Percentiles rank a stretch among this genome's conserved stretches.
These are phyloP conservation scores for Maudiozyma pseudohumilis DNA, from an alignment of 805 yeast species.

Conservation along the genomic window DNA sequence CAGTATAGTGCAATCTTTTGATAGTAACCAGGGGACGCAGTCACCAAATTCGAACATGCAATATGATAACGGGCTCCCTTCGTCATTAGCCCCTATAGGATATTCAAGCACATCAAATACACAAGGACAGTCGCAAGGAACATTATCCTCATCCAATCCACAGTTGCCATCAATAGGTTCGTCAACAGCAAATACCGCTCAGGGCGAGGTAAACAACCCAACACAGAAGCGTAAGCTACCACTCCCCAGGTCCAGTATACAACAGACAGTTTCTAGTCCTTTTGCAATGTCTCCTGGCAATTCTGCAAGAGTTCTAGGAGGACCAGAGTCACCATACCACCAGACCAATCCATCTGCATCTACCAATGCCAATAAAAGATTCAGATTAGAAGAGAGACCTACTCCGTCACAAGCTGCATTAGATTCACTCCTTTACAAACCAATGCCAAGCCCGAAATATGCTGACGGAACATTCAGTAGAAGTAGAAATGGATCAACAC, in stretches of 20 bases:
- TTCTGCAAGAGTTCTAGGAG: neutral
- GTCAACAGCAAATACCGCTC: neutral
- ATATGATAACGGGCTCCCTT: neutral
- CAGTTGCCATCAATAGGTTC: neutral
- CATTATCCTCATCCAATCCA: neutral
- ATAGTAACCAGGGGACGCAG: conserved; percentile 3
- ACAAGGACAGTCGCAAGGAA: neutral
- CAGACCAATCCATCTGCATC: neutral
- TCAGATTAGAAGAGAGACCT: conserved; percentile 19
- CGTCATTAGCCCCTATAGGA: conserved; percentile 1
- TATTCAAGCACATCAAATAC: neutral
- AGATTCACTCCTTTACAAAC: conserved; percentile 23
- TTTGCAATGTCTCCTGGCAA: conserved; percentile 14
- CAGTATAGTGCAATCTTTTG: conserved; percentile 14
- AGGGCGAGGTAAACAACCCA: neutral
- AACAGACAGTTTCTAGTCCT: conserved; percentile 7
- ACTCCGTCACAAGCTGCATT: conserved; percentile 26
- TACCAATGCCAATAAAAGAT: conserved; percentile 9
- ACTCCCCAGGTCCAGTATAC: conserved; percentile 2
- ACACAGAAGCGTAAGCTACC: conserved; percentile 7
- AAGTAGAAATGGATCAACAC: neutral
- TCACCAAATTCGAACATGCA: conserved; percentile 2
- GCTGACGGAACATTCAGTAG: neutral
- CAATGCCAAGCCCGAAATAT: conserved; percentile 12
- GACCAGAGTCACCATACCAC: conserved; percentile 12